Percentiles rank a stretch among this genome's conserved stretches.
phyloP scores from a whole-genome alignment of 805 yeast genomes.

The Scheffersomyces ergatensis region DNA sequence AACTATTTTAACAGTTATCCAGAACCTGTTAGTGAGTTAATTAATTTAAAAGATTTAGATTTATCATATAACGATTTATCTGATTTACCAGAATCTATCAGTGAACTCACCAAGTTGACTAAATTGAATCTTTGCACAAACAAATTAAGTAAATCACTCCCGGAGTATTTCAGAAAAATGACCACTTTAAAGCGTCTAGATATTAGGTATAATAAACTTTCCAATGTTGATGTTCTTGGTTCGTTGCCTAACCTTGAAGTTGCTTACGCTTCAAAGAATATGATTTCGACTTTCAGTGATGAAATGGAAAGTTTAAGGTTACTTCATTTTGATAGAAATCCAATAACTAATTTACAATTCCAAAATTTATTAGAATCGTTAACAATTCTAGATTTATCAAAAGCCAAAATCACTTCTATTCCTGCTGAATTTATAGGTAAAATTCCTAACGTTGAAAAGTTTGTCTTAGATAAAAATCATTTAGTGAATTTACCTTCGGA shows the following conservation, averaged over 20 bases:
- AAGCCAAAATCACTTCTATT: slow-evolving; percentile 77
- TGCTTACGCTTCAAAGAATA: slow-evolving; percentile 72
- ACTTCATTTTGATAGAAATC: slow-evolving; percentile 77
- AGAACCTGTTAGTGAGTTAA: slow-evolving; percentile 58
- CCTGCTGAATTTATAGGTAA: slow-evolving; percentile 60
- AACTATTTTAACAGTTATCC: slow-evolving; percentile 66
- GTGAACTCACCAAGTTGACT: slow-evolving; percentile 57
- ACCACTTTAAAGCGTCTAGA: slow-evolving; percentile 67
- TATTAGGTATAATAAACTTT: slow-evolving; percentile 64
- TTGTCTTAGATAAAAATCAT: slow-evolving; percentile 79
- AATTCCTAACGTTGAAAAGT: slow-evolving; percentile 65
- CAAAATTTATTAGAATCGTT: slow-evolving; percentile 54
- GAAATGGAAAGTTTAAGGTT: slow-evolving; percentile 61
- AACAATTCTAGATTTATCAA: slow-evolving; percentile 71
- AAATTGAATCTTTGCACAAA: slow-evolving; percentile 77
- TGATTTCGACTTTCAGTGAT: slow-evolving; percentile 67
- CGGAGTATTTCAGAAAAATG: slow-evolving; percentile 52
- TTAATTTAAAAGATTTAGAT: slow-evolving; percentile 64
- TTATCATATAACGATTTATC: slow-evolving; percentile 76
- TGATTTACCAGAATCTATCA: slow-evolving; percentile 58
- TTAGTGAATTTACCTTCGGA: slow-evolving; percentile 72
- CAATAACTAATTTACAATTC: slow-evolving; percentile 67
- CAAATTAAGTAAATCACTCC: slow-evolving; percentile 51
- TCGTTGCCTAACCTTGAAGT: slow-evolving; percentile 63
- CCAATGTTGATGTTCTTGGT: slow-evolving; percentile 56